phyloP scores from a whole-genome alignment of 2,329 filamentous ascomycete genomes.

The Meredithiella fracta region DNA sequence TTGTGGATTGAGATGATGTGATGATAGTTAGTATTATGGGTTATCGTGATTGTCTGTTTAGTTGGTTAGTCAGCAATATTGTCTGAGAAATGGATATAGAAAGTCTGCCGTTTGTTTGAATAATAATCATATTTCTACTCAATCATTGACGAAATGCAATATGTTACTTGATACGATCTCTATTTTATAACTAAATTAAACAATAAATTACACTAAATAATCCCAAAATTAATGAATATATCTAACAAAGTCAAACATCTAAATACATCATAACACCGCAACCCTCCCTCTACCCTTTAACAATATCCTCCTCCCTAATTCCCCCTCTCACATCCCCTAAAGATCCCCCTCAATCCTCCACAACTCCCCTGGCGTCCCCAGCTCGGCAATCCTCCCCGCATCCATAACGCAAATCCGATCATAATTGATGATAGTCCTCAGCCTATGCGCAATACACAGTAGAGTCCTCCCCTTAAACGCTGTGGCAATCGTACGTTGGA shows the following conservation, averaged over 20 bases:
- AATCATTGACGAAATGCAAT: not conserved
- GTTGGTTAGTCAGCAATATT: not conserved
- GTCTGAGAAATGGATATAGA: not conserved
- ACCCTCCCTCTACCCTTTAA: not conserved
- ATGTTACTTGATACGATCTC: too few relatives aligned
- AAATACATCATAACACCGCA: not conserved
- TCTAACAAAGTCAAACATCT: not conserved
- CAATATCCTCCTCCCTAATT: slow-evolving; percentile 45
- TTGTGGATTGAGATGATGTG: not conserved
- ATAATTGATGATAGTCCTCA: slow-evolving; percentile 85
- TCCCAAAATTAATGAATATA: not conserved
- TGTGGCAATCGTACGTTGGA: slow-evolving; percentile 71
- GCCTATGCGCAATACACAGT: slow-evolving; percentile 78
- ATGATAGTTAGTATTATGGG: not conserved
- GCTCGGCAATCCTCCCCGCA: slow-evolving; percentile 67
- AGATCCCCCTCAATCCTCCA: slow-evolving; percentile 57
- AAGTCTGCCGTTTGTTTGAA: not conserved
- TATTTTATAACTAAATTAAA: too few relatives aligned
- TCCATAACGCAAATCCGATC: slow-evolving; percentile 98
- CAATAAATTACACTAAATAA: too few relatives aligned
- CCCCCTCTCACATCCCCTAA: slow-evolving; percentile 83
- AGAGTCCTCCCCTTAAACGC: slow-evolving; percentile 78
- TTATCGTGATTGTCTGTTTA: not conserved
- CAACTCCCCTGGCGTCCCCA: slow-evolving; percentile 58
- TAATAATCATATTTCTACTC: not conserved